Conservation (phyloP, 805 yeast genomes). For the Novakomyces olei region DNA sequence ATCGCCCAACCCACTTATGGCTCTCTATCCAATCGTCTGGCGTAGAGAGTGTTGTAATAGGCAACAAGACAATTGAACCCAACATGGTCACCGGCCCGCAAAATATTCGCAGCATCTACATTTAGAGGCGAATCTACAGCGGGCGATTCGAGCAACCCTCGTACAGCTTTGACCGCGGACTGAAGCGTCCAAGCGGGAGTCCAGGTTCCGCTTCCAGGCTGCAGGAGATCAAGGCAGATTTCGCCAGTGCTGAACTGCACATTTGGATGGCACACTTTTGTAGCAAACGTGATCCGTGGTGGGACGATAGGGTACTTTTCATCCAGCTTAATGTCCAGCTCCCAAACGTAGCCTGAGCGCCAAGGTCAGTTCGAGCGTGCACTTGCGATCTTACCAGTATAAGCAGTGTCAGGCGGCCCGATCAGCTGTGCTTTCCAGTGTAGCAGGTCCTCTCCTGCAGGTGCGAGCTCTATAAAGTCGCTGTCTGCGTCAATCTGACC, state of each 20-base stretch:
- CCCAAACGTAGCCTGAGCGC: no score
- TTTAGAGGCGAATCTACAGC: constrained; percentile 20
- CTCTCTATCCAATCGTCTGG: no score
- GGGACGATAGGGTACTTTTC: constrained; percentile 1
- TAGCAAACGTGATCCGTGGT: background rate
- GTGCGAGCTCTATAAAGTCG: no score
- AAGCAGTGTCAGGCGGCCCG: no score
- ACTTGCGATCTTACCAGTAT: no score
- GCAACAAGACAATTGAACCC: background rate
- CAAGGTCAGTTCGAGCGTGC: no score
- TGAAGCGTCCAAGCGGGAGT: constrained; percentile 21
- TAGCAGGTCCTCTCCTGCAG: no score
- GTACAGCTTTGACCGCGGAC: constrained; percentile 18
- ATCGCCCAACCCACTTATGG: no score
- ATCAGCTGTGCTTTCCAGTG: no score
- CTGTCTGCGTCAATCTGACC: no score
- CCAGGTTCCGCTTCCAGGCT: constrained; percentile 14
- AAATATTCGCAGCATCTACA: constrained; percentile 16
- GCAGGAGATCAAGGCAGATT: constrained; percentile 18
- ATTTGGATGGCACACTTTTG: background rate
- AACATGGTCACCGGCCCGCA: background rate
- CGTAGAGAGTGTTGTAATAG: background rate
- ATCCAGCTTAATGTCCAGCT: background rate
- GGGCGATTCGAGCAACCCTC: constrained; percentile 17
- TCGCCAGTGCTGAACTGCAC: constrained; percentile 15